A percentile compares a stretch with the other conserved stretches of the same genome.
Evolutionary conservation across 1,284 basidiomycete species (phyloP).

Genomic region (Neonothopanus nambi): DNA sequence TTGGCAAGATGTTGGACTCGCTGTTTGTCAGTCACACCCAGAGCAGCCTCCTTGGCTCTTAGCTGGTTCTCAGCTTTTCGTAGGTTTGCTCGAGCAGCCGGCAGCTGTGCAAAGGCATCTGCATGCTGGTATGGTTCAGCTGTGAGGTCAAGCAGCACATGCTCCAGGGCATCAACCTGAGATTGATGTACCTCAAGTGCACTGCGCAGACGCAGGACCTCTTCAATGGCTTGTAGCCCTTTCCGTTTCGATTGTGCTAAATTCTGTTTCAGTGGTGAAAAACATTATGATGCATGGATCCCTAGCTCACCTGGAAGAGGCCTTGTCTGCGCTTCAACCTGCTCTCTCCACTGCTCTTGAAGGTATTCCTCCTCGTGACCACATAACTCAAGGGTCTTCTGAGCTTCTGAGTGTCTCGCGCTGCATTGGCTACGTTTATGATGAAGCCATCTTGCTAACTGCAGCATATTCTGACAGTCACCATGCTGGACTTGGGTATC

Average conservation of each 20-base stretch:
- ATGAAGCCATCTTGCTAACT: conserved; percentile 20
- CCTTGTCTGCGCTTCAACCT: conserved; percentile 20
- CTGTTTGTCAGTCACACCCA: background rate
- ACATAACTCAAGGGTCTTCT: background rate
- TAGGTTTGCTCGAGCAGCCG: background rate
- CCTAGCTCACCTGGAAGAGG: conserved; percentile 17
- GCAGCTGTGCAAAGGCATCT: background rate
- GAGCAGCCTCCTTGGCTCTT: background rate
- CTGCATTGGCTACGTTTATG: conserved; percentile 10
- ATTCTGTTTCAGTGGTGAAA: too few relatives aligned
- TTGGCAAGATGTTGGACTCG: background rate
- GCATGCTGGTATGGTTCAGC: background rate
- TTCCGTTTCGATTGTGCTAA: background rate
- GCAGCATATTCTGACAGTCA: conserved; percentile 4
- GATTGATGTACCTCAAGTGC: background rate
- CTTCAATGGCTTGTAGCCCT: background rate
- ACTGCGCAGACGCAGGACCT: background rate
- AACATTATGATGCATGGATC: background rate
- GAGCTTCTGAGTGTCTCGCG: conserved; percentile 7
- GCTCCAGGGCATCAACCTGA: conserved; percentile 3
- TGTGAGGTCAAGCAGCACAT: background rate
- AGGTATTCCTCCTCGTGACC: conserved; percentile 11
- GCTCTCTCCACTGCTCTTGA: conserved; percentile 18
- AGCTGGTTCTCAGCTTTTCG: background rate
- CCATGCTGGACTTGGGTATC: conserved; percentile 26